A percentile compares a stretch with the other conserved stretches of the same genome.
Evolutionary conservation across 306 rosid genomes (phyloP).

Genomic region (Nissolia schottii): DNA sequence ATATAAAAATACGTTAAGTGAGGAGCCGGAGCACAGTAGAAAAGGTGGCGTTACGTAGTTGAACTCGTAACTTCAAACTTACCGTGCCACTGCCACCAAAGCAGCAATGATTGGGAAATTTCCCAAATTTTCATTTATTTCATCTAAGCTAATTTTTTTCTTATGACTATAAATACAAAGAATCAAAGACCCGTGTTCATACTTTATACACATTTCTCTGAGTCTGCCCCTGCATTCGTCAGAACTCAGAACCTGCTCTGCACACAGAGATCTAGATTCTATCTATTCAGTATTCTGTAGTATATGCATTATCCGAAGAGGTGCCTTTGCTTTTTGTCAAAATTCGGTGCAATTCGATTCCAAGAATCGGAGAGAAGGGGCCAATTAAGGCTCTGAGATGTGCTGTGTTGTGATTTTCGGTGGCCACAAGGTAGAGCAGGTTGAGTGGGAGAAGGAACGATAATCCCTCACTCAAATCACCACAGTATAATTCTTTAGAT

Average conservation of each 20-base stretch:
- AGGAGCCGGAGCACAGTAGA: background rate
- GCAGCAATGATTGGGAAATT: slow-evolving; percentile 21
- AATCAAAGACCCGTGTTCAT: background rate
- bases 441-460: slow-evolving; percentile 64
- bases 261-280: background rate
- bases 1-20: no score
- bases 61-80: background rate
- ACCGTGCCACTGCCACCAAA: background rate
- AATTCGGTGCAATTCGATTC: background rate
- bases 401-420: slow-evolving; percentile 20
- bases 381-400: slow-evolving; percentile 46
- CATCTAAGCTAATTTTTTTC: no score
- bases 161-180: no score
- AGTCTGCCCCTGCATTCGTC: background rate
- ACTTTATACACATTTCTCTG: background rate
- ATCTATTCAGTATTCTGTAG: background rate
- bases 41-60: no score
- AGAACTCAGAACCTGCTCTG: background rate
- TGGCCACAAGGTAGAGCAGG: slow-evolving; percentile 39
- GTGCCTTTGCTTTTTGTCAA: background rate
- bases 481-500: no score
- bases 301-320: background rate
- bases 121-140: background rate
- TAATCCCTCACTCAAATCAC: slow-evolving; percentile 13
- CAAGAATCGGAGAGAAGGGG: slow-evolving; percentile 2